phyloP scores from a whole-genome alignment of 2,329 filamentous ascomycete species.

The Fusarium sp. region DNA sequence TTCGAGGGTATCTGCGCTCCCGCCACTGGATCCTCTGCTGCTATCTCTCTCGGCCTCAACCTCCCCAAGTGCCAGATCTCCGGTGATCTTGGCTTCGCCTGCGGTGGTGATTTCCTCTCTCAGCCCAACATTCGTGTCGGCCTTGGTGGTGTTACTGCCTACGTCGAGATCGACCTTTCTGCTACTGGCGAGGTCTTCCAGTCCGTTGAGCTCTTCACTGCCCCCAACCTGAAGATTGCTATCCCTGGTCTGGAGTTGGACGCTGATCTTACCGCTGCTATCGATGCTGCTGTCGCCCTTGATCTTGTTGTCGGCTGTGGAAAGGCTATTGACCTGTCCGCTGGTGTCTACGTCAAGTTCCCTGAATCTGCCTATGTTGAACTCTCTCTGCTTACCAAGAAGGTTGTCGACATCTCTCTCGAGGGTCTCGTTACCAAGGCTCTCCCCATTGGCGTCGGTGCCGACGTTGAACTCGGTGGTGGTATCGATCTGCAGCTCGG shows the following conservation, averaged over 20 bases:
- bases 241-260: constrained; percentile 52
- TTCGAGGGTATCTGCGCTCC: constrained; percentile 35
- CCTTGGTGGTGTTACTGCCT: constrained; percentile 63
- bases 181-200: constrained; percentile 60
- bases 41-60: constrained; percentile 41
- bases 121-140: constrained; percentile 57
- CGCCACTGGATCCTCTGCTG: constrained; percentile 34
- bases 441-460: constrained; percentile 43
- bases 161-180: constrained; percentile 61
- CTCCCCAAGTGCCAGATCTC: constrained; percentile 54
- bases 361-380: constrained; percentile 57
- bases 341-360: constrained; percentile 59
- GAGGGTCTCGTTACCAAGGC: constrained; percentile 44
- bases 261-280: constrained; percentile 56
- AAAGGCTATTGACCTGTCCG: constrained; percentile 61
- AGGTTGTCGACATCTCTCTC: constrained; percentile 56
- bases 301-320: constrained; percentile 63
- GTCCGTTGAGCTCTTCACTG: constrained; percentile 61
- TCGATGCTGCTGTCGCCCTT: constrained; percentile 61
- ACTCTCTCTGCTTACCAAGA: constrained; percentile 56
- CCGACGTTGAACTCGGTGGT: constrained; percentile 50
- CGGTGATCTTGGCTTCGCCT: constrained; percentile 58
- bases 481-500: constrained; percentile 60
- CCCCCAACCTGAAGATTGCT: constrained; percentile 52
- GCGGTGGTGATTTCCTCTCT: constrained; percentile 55